These are phyloP conservation scores for Penicillium herquei DNA, from an alignment of 495 filamentous ascomycete genomes.

Conservation along the genomic window DNA sequence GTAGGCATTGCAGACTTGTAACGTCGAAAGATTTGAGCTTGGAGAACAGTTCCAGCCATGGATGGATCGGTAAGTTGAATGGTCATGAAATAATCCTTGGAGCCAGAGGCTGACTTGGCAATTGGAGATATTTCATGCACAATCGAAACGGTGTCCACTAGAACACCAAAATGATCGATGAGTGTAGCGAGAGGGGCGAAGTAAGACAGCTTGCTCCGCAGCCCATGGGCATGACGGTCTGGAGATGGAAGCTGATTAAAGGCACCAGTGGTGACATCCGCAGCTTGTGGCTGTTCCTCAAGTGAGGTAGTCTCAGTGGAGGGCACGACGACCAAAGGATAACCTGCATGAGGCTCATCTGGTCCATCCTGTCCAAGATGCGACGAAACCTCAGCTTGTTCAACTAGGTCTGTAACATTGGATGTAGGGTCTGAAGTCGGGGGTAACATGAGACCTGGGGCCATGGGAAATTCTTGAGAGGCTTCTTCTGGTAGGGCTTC, in stretches of 20 bases:
- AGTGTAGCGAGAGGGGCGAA: slow-evolving; percentile 68
- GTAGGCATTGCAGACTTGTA: slow-evolving; percentile 68
- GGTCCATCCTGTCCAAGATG: background rate
- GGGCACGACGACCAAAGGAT: slow-evolving; percentile 6
- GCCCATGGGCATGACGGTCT: slow-evolving; percentile 41
- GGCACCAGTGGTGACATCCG: slow-evolving; percentile 5
- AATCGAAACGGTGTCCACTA: slow-evolving; percentile 67
- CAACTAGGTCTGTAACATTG: background rate
- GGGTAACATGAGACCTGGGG: background rate
- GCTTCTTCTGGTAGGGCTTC: background rate
- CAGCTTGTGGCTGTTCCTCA: background rate
- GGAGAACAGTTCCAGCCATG: slow-evolving; percentile 40
- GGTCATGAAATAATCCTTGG: slow-evolving; percentile 66
- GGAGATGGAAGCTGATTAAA: slow-evolving; percentile 16
- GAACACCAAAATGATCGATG: slow-evolving; percentile 49
- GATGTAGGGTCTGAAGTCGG: background rate
- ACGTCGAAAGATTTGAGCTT: slow-evolving; percentile 71
- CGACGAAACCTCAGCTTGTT: background rate
- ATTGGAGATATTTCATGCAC: slow-evolving; percentile 57
- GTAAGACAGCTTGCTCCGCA: slow-evolving; percentile 64
- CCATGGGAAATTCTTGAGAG: slow-evolving; percentile 2
- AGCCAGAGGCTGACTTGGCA: slow-evolving; percentile 60
- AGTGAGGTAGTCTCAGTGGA: background rate
- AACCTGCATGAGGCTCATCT: background rate
- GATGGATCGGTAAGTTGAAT: slow-evolving; percentile 69